These are phyloP conservation scores for Ruellia speciosa DNA, from an alignment of 305 asterid species.

Conservation along the genomic window DNA sequence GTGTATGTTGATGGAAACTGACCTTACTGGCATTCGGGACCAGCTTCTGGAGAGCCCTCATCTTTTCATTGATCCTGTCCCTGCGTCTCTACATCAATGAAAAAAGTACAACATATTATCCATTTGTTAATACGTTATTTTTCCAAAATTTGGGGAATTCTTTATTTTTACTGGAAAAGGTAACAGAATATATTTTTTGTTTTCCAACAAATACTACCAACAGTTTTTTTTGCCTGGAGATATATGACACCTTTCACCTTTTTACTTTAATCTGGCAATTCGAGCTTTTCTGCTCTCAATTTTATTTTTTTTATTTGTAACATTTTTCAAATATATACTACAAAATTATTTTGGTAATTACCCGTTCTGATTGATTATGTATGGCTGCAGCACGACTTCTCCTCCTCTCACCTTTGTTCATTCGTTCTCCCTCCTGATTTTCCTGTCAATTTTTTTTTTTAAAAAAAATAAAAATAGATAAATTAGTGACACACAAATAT, in stretches of 20 bases:
- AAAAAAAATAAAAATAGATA: too few relatives aligned
- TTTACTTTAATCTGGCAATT: too few relatives aligned
- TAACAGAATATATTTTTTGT: too few relatives aligned
- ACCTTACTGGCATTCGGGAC: conserved; percentile 77
- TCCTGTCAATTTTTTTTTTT: conserved; percentile 26
- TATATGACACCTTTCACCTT: not conserved
- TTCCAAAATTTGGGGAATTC: too few relatives aligned
- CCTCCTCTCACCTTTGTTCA: conserved; percentile 30
- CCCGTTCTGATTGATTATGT: conserved; percentile 75
- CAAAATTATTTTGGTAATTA: conserved; percentile 13
- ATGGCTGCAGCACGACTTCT: conserved; percentile 50
- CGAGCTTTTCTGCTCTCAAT: too few relatives aligned
- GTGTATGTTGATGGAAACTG: not conserved
- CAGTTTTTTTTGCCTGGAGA: not conserved
- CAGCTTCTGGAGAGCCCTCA: conserved; percentile 69
- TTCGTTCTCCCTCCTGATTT: conserved; percentile 30
- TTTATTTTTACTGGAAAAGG: too few relatives aligned
- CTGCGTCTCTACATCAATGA: conserved; percentile 44
- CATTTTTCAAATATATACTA: not conserved
- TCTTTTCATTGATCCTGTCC: conserved; percentile 63
- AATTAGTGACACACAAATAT: too few relatives aligned
- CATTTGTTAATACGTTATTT: not conserved
- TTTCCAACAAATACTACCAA: too few relatives aligned
- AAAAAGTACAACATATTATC: too few relatives aligned
- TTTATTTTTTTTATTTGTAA: not conserved